Percentiles rank a stretch among this genome's conserved stretches.
phyloP scores from a whole-genome alignment of 345 rosid species.

The Sonneratia alba region DNA sequence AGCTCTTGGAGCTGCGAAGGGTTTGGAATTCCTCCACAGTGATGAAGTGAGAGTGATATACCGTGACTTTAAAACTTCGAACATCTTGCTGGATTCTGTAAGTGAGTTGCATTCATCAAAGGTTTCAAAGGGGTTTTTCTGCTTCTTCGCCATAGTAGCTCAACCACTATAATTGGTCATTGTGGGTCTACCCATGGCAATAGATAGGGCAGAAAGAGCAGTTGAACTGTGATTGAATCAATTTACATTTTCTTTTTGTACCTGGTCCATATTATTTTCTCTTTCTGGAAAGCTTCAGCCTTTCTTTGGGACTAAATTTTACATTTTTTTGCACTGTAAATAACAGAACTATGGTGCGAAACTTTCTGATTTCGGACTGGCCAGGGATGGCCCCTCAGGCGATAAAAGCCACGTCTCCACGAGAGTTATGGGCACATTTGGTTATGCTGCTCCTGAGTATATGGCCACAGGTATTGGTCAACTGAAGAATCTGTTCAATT shows the following conservation, averaged over 20 bases:
- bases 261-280: background rate
- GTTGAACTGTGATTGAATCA: background rate
- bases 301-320: background rate
- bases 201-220: background rate
- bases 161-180: background rate
- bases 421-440: slow-evolving; percentile 39
- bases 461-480: slow-evolving; percentile 28
- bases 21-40: slow-evolving; percentile 86
- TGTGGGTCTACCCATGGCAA: background rate
- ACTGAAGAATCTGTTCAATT: background rate
- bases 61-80: slow-evolving; percentile 82
- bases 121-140: background rate
- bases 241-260: too few species aligned
- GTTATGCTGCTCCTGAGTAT: slow-evolving; percentile 48
- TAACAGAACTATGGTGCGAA: slow-evolving; percentile 32
- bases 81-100: slow-evolving; percentile 76
- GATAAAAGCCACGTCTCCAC: slow-evolving; percentile 42
- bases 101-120: background rate
- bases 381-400: slow-evolving; percentile 45
- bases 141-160: background rate
- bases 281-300: background rate
- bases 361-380: slow-evolving; percentile 46
- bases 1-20: slow-evolving; percentile 92
- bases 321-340: background rate
- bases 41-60: slow-evolving; percentile 76